phyloP scores from a whole-genome alignment of 2,329 filamentous ascomycete species.

The Ophiosphaerella herpotricha region DNA sequence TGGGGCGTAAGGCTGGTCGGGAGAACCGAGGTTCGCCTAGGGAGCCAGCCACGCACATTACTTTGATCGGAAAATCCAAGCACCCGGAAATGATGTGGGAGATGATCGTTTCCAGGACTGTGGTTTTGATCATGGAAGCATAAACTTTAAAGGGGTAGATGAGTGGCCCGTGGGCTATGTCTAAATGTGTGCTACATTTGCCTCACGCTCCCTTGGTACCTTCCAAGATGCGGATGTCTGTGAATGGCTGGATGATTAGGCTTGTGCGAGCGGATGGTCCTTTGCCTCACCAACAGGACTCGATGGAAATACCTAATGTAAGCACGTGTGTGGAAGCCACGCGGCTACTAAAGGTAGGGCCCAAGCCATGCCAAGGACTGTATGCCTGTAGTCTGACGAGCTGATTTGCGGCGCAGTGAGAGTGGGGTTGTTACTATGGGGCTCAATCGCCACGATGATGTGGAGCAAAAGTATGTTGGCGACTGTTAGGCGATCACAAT shows the following conservation, averaged over 20 bases:
- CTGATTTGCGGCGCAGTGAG: background rate
- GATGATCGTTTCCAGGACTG: constrained; percentile 7
- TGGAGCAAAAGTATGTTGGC: background rate
- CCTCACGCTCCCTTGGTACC: background rate
- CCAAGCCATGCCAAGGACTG: background rate
- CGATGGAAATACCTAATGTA: background rate
- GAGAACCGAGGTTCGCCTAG: background rate
- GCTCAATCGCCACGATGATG: background rate
- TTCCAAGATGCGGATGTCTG: background rate
- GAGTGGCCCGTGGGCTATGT: background rate
- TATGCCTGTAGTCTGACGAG: background rate
- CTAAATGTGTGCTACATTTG: too few relatives aligned
- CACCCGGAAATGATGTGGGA: constrained; percentile 12
- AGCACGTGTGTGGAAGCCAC: constrained; percentile 1
- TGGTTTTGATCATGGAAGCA: background rate
- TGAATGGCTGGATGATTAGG: too few relatives aligned
- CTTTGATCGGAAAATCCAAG: constrained; percentile 5
- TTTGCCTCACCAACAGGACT: too few relatives aligned
- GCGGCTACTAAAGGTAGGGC: constrained; percentile 2
- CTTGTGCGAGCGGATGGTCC: too few relatives aligned
- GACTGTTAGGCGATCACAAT: background rate
- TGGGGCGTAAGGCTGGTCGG: background rate
- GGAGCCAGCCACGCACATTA: background rate
- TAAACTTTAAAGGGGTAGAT: background rate
- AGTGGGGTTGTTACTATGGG: background rate